These are phyloP conservation scores for Annulohypoxylon stygium DNA, from an alignment of 495 filamentous ascomycete species.

Conservation along the genomic window DNA sequence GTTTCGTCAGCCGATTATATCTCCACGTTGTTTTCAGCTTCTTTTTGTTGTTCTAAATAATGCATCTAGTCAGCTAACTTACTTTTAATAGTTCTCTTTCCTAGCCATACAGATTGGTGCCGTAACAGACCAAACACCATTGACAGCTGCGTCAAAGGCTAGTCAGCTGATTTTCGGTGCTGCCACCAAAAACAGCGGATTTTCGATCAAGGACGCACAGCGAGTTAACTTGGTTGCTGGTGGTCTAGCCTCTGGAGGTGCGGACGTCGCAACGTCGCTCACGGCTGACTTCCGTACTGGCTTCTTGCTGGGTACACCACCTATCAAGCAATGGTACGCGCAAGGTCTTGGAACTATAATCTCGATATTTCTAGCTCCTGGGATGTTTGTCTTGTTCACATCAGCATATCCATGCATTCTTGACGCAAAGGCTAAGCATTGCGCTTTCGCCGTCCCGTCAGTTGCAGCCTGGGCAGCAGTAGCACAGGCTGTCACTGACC, in stretches of 20 bases:
- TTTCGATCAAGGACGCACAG: conserved; percentile 63
- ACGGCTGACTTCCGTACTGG: conserved; percentile 73
- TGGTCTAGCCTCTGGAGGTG: conserved; percentile 69
- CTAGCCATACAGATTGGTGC: conserved; percentile 74
- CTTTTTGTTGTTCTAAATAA: too few species aligned
- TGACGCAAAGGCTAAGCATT: conserved; percentile 56
- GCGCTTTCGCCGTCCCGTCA: conserved; percentile 70
- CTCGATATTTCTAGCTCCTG: conserved; percentile 72
- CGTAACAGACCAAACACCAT: conserved; percentile 72
- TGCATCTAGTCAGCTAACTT: not conserved
- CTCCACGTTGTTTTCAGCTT: too few species aligned
- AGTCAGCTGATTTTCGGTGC: conserved; percentile 75
- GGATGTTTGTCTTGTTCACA: conserved; percentile 73
- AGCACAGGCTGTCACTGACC: conserved; percentile 72
- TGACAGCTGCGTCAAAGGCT: conserved; percentile 76
- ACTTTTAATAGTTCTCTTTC: conserved; percentile 65
- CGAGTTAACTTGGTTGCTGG: conserved; percentile 74
- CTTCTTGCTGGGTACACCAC: conserved; percentile 72
- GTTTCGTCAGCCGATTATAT: too few species aligned
- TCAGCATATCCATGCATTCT: conserved; percentile 76
- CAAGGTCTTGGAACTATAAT: conserved; percentile 72
- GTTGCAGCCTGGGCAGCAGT: conserved; percentile 75
- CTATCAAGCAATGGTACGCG: conserved; percentile 73
- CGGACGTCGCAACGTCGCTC: conserved; percentile 65
- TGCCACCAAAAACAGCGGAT: conserved; percentile 65